Percentiles rank a stretch among this genome's conserved stretches.
These are phyloP conservation scores for Sporothrix luriei DNA, from an alignment of 2,329 filamentous ascomycete species.

Conservation along the genomic window DNA sequence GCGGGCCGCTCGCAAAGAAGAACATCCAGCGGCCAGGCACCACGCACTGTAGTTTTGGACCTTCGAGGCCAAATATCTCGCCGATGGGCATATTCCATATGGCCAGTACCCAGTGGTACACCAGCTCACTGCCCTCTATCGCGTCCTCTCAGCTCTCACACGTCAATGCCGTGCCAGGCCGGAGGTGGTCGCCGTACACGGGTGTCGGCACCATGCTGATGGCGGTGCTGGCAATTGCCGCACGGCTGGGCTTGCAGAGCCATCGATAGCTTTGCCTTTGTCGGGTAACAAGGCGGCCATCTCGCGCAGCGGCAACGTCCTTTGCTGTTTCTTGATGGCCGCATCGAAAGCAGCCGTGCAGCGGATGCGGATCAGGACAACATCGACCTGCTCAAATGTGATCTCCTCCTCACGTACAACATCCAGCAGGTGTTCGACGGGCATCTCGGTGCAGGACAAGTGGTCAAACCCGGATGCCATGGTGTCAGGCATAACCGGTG, in stretches of 20 bases:
- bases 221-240: slow-evolving; percentile 50
- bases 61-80: slow-evolving; percentile 52
- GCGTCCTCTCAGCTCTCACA: slow-evolving; percentile 31
- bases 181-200: slow-evolving; percentile 35
- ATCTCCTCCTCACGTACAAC: slow-evolving; percentile 43
- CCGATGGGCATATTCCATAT: slow-evolving; percentile 57
- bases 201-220: slow-evolving; percentile 51
- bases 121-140: slow-evolving; percentile 38
- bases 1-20: slow-evolving; percentile 47
- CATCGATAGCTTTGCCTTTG: slow-evolving; percentile 45
- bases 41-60: slow-evolving; percentile 43
- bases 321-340: slow-evolving; percentile 36
- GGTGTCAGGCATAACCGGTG: slow-evolving; percentile 31
- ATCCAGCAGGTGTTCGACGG: slow-evolving; percentile 40
- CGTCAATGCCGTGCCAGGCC: slow-evolving; percentile 28
- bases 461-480: slow-evolving; percentile 32
- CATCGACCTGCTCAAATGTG: slow-evolving; percentile 45
- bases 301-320: slow-evolving; percentile 35
- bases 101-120: slow-evolving; percentile 49
- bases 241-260: slow-evolving; percentile 52
- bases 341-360: slow-evolving; percentile 42
- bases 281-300: slow-evolving; percentile 41
- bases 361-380: slow-evolving; percentile 47
- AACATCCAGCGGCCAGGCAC: slow-evolving; percentile 45
- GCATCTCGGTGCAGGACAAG: slow-evolving; percentile 36